A percentile compares a stretch with the other conserved stretches of the same genome.
These are phyloP conservation scores for Colletotrichum sp. DNA, from an alignment of 2,329 filamentous ascomycete genomes.

Conservation along the genomic window DNA sequence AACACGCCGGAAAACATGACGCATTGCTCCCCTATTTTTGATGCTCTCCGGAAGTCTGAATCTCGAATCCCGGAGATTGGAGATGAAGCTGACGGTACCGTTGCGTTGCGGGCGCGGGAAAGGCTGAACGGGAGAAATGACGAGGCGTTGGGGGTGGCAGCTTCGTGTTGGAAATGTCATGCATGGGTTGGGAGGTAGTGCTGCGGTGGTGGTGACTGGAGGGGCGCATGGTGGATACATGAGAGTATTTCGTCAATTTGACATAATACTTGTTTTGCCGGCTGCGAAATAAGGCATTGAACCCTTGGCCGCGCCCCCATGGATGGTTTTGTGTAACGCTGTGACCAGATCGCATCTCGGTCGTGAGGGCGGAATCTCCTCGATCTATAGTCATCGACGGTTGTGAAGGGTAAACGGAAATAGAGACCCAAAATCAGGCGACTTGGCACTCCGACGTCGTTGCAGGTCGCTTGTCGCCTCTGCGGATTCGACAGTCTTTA, in stretches of 20 bases:
- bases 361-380: background rate
- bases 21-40: background rate
- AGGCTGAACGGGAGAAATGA: background rate
- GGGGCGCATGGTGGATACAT: background rate
- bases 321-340: background rate
- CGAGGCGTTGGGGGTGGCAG: background rate
- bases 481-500: background rate
- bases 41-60: background rate
- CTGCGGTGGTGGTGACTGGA: background rate
- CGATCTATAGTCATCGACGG: background rate
- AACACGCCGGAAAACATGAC: background rate
- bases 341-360: background rate
- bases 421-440: background rate
- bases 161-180: background rate
- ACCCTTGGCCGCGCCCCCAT: background rate
- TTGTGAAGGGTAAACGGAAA: background rate
- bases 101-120: background rate
- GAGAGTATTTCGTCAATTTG: conserved; percentile 1
- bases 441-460: background rate
- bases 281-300: background rate
- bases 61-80: background rate
- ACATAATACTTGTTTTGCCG: background rate
- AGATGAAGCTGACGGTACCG: background rate
- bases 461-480: background rate
- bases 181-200: background rate